Conservation (phyloP, 1,139 yeast genomes). For the Zygoascus hellenicus region DNA sequence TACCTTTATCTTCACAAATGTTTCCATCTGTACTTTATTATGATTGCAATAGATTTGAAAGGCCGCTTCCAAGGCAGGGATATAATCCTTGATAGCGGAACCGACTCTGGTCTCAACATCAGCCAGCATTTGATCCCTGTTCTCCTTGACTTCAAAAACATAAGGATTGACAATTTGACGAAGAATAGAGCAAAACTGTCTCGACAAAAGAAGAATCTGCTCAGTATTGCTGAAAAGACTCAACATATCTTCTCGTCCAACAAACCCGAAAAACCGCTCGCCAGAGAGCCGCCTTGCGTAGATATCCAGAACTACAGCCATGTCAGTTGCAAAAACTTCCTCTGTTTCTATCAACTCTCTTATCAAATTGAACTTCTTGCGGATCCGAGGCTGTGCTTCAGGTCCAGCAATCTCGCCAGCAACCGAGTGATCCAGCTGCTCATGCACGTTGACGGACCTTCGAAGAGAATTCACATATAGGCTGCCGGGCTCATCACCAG, state of each 20-base stretch:
- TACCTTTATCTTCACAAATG: conserved; percentile 23
- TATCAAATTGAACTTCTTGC: conserved; percentile 28
- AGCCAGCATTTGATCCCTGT: conserved; percentile 14
- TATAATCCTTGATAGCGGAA: conserved; percentile 28
- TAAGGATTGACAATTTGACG: conserved; percentile 25
- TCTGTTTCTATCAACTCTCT: conserved; percentile 36
- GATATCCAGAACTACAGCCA: conserved; percentile 32
- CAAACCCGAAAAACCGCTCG: conserved; percentile 26
- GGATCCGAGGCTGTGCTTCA: conserved; percentile 22
- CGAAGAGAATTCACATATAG: conserved; percentile 6
- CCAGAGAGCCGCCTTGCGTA: conserved; percentile 25
- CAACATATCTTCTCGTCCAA: conserved; percentile 28
- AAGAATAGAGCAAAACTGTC: conserved; percentile 27
- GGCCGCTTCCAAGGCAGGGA: conserved; percentile 31
- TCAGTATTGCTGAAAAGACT: conserved; percentile 31
- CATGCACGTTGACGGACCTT: conserved; percentile 6
- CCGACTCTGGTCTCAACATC: conserved; percentile 33
- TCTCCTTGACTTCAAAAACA: conserved; percentile 19
- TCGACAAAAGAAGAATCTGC: conserved; percentile 28
- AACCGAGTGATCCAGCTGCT: background rate
- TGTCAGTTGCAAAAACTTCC: conserved; percentile 32
- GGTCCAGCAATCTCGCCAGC: background rate
- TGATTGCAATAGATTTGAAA: conserved; percentile 31
- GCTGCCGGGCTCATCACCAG: conserved; percentile 2
- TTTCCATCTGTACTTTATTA: conserved; percentile 31